phyloP scores from a whole-genome alignment of 2,329 filamentous ascomycete genomes.

The Parasarocladium wereldwijsianum region DNA sequence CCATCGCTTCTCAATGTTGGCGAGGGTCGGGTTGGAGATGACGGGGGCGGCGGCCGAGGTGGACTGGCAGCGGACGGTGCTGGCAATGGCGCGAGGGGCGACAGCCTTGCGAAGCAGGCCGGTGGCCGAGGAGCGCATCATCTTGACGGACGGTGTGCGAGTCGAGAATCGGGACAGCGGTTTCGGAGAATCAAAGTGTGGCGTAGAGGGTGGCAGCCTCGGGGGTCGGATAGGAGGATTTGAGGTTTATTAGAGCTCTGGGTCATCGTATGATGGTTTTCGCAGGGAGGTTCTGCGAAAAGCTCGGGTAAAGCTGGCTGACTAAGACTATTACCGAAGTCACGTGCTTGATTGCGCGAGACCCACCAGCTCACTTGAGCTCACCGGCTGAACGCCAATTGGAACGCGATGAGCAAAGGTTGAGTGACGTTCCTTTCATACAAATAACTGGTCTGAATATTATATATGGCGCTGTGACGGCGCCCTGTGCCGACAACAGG shows the following conservation, averaged over 20 bases:
- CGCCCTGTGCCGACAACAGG: conserved; percentile 28
- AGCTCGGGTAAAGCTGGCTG: conserved; percentile 3
- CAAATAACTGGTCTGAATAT: no score
- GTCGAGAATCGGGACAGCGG: no score
- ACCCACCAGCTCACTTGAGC: no score
- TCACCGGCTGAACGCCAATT: no score
- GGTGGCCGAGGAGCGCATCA: conserved; percentile 40
- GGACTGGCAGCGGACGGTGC: conserved; percentile 34
- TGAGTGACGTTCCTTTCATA: no score
- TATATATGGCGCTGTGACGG: no score
- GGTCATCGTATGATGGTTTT: conserved; percentile 5
- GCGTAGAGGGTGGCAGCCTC: conserved; percentile 3
- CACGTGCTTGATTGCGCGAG: no score
- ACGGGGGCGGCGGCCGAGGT: conserved; percentile 57
- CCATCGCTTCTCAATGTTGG: conserved; percentile 99
- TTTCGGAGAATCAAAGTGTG: no score
- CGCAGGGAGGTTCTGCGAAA: conserved; percentile 3
- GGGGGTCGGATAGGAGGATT: conserved; percentile 2
- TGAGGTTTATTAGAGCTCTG: conserved; percentile 4
- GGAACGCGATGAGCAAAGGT: no score
- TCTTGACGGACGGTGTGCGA: no score
- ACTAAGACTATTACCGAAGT: conserved; percentile 3
- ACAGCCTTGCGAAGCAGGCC: conserved; percentile 36
- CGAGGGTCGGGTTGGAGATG: conserved; percentile 93
- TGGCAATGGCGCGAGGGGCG: conserved; percentile 20